These are phyloP conservation scores for Alectoria sarmentosa DNA, from an alignment of 495 filamentous ascomycete species.

Conservation along the genomic window DNA sequence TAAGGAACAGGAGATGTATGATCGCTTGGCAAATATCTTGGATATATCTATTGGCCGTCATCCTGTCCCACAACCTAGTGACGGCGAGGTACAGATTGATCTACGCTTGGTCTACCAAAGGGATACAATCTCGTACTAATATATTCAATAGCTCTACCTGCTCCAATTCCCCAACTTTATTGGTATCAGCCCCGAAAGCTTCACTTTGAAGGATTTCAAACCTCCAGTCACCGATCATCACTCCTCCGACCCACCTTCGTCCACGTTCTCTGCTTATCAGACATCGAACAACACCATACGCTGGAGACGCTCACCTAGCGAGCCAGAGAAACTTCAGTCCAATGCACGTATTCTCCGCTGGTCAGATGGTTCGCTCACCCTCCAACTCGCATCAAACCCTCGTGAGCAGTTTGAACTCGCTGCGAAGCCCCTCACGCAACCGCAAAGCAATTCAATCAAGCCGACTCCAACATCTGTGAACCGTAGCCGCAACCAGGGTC, in stretches of 20 bases:
- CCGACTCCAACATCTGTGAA: constrained; percentile 40
- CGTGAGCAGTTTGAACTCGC: constrained; percentile 72
- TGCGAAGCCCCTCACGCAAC: constrained; percentile 67
- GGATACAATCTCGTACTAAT: not conserved
- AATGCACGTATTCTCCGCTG: constrained; percentile 73
- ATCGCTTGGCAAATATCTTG: constrained; percentile 47
- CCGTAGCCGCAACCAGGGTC: constrained; percentile 12
- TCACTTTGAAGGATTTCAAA: constrained; percentile 64
- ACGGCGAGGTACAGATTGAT: constrained; percentile 46
- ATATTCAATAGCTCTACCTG: constrained; percentile 56
- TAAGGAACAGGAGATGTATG: constrained; percentile 41
- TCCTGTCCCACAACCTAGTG: constrained; percentile 62
- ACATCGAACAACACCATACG: constrained; percentile 62
- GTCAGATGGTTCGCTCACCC: constrained; percentile 78
- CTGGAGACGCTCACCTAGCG: constrained; percentile 60
- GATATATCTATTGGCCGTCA: constrained; percentile 56
- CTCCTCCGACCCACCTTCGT: constrained; percentile 32
- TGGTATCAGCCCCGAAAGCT: constrained; percentile 65
- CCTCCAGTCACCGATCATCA: constrained; percentile 52
- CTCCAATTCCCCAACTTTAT: constrained; percentile 76
- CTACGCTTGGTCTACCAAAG: not conserved
- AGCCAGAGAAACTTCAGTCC: constrained; percentile 55
- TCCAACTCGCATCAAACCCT: constrained; percentile 66
- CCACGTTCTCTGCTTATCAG: constrained; percentile 50
- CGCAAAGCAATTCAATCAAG: constrained; percentile 38